Conservation (phyloP, 2,329 filamentous ascomycete genomes). For the Clonostachys sp. region DNA sequence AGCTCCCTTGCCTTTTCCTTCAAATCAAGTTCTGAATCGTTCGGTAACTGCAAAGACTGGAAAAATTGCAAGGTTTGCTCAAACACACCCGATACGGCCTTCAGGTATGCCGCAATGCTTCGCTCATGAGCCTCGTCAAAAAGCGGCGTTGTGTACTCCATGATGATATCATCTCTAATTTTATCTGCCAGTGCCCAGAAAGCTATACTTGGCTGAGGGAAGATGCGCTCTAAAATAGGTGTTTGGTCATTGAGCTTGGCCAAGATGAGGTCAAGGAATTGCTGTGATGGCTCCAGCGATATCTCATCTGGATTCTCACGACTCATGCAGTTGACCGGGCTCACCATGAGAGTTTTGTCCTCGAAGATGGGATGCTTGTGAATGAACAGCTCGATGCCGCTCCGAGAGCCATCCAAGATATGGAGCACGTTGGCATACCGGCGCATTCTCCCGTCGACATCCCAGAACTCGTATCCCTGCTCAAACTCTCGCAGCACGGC, state of each 20-base stretch:
- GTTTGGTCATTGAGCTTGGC: slow-evolving; percentile 79
- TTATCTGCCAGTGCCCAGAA: slow-evolving; percentile 78
- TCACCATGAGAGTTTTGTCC: slow-evolving; percentile 61
- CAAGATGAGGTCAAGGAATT: slow-evolving; percentile 74
- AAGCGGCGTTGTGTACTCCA: slow-evolving; percentile 79
- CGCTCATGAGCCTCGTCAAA: slow-evolving; percentile 83
- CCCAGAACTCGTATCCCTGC: slow-evolving; percentile 83
- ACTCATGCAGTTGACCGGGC: slow-evolving; percentile 78
- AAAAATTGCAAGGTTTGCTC: slow-evolving; percentile 80
- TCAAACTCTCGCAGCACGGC: slow-evolving; percentile 90
- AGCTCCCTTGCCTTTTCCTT: slow-evolving; percentile 62
- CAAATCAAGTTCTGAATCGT: slow-evolving; percentile 34
- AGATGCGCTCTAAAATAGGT: slow-evolving; percentile 74
- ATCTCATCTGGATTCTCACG: slow-evolving; percentile 61
- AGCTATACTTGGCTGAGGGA: slow-evolving; percentile 66
- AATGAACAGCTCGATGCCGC: slow-evolving; percentile 79
- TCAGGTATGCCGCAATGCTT: slow-evolving; percentile 73
- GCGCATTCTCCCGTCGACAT: slow-evolving; percentile 84
- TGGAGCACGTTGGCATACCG: slow-evolving; percentile 85
- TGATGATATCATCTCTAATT: slow-evolving; percentile 76
- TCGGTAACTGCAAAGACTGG: slow-evolving; percentile 63
- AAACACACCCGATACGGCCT: slow-evolving; percentile 82
- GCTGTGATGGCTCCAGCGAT: slow-evolving; percentile 72
- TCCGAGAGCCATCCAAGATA: slow-evolving; percentile 73
- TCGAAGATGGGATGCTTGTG: slow-evolving; percentile 83